A percentile compares a stretch with the other conserved stretches of the same genome.
phyloP scores from a whole-genome alignment of 192 early-diverging fungal species.

The Helicostylum pulchrum region DNA sequence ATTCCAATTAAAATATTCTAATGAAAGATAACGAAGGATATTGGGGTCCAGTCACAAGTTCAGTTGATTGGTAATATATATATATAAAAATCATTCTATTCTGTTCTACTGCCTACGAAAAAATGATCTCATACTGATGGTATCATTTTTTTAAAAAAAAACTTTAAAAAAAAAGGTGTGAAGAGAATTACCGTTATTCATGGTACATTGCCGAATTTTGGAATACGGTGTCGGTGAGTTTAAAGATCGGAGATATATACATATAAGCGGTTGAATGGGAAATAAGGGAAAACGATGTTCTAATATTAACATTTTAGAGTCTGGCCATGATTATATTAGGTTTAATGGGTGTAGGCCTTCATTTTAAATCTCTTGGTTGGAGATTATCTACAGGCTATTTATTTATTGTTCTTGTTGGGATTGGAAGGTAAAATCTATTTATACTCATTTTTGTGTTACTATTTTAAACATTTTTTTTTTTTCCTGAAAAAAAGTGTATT shows the following conservation, averaged over 20 bases:
- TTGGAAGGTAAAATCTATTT: constrained; percentile 22
- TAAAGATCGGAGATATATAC: constrained; percentile 9
- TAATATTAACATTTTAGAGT: constrained; percentile 16
- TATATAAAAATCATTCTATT: background rate
- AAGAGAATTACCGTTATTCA: constrained; percentile 33
- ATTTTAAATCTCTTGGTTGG: too few relatives aligned
- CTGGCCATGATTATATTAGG: too few relatives aligned
- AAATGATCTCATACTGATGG: constrained; percentile 1
- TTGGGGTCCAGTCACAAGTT: constrained; percentile 36
- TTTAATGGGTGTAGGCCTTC: too few relatives aligned
- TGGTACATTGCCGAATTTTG: constrained; percentile 36
- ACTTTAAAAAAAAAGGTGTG: constrained; percentile 25
- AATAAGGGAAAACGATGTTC: background rate
- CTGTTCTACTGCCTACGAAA: background rate
- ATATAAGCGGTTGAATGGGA: background rate
- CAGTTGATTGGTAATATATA: constrained; percentile 35
- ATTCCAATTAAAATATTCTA: background rate
- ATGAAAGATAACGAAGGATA: constrained; percentile 14
- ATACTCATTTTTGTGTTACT: background rate
- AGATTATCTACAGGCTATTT: too few relatives aligned
- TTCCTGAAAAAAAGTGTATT: too few relatives aligned
- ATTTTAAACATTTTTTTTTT: background rate
- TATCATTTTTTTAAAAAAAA: background rate
- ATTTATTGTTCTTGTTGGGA: background rate
- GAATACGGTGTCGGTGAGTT: constrained; percentile 34